Base-by-base conservation (phyloP, 2,329 filamentous ascomycete species). In the Aspergillus unguis region DNA sequence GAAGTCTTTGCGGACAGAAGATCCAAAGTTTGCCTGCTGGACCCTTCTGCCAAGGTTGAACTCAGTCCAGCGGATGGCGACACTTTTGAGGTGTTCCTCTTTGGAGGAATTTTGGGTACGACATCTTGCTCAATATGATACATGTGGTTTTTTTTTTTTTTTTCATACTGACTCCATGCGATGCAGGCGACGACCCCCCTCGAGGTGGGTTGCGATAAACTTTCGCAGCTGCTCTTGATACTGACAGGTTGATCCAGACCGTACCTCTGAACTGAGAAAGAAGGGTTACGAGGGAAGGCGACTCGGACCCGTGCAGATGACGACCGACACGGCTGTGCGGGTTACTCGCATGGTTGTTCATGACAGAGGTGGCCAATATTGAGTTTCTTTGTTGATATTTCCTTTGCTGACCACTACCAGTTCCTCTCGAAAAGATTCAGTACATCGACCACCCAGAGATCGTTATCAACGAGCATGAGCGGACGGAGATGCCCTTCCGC, bases 401-500 rank as follows among this genome's bases (percentile, higher is more conserved):
- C 36, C 23, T n/a, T 38, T 23, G 44, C 56, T 62, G 44, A 62
- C 47, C 9, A 44, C 11, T 23, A 26, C 44, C 41, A 96, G 91
- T 86, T 35, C 81, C 88, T 0, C 77, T 99, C 43, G 84, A 88
- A 51, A 78, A 91, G 59, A 87, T 99, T 32, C 80, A 85, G 2
- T 96, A 94, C 67, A 71, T 94, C 32, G 92, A 97, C 69, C 85
- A 89, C 65, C 94, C 94, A 0, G 92, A 97, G 67, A 82, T 99
- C 66, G 86, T 86, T 66, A 87, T 97, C 70, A 90, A 89, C 70
- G 86, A 94, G 68, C 86, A 95, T 66, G 94, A 99, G 75, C 94
- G 88, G 70, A 96, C 92, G 0, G 82, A 96, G 71, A 97, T 99
- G 94, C 94, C 94, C 1, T 99, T 99, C 73, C 89, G 94, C 61